Conservation (phyloP, 2,329 filamentous ascomycete species). For the Canariomyces notabilis region DNA sequence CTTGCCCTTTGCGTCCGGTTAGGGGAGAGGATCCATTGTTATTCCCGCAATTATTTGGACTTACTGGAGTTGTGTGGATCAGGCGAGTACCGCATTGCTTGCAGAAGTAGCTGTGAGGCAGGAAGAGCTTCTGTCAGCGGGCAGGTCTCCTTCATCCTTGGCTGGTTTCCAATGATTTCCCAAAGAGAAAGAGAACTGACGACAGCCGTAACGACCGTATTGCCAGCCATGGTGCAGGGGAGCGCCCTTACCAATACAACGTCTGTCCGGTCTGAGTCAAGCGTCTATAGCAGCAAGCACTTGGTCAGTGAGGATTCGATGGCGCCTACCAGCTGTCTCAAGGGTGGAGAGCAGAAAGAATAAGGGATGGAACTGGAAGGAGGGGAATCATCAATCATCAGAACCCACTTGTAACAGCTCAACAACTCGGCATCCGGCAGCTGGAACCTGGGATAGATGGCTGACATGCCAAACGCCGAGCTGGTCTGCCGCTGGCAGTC, state of each 20-base stretch:
- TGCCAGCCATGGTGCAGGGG: neutral
- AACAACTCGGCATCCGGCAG: slow-evolving; percentile 46
- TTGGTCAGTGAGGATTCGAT: neutral
- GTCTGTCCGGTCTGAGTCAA: slow-evolving; percentile 52
- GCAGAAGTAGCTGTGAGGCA: slow-evolving; percentile 58
- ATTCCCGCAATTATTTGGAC: slow-evolving; percentile 20
- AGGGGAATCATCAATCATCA: too few species aligned
- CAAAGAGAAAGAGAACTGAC: too few species aligned
- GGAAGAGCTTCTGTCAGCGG: too few species aligned
- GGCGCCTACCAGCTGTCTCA: neutral
- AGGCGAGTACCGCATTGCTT: slow-evolving; percentile 60
- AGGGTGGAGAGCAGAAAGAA: neutral
- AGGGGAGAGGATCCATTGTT: neutral
- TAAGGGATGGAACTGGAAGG: too few species aligned
- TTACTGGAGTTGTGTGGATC: slow-evolving; percentile 55
- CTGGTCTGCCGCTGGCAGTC: slow-evolving; percentile 62
- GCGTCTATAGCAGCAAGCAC: slow-evolving; percentile 39
- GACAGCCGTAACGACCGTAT: too few species aligned
- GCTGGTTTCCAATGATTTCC: too few species aligned
- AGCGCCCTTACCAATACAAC: slow-evolving; percentile 48
- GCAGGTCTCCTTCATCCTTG: too few species aligned
- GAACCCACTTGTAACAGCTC: slow-evolving; percentile 51
- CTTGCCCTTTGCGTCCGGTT: slow-evolving; percentile 37
- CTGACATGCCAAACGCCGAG: slow-evolving; percentile 63
- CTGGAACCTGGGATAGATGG: slow-evolving; percentile 63